These are phyloP conservation scores for Lentinus polychrous DNA, from an alignment of 1,284 basidiomycete genomes.

Conservation along the genomic window DNA sequence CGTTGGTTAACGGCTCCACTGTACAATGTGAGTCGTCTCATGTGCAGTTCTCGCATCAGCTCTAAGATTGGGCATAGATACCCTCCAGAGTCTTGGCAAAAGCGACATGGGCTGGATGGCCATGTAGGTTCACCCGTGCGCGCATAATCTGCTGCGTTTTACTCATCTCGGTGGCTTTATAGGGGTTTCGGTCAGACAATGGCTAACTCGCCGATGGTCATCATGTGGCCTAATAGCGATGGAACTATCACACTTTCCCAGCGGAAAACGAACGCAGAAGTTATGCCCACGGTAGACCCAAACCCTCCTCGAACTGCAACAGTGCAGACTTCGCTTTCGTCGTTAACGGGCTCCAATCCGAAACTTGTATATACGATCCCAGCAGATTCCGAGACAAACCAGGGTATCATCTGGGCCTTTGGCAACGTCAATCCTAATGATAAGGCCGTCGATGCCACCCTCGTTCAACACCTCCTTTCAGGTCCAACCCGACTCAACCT, in stretches of 20 bases:
- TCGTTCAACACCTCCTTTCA: constrained; percentile 28
- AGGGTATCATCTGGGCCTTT: constrained; percentile 34
- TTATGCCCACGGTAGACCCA: constrained; percentile 26
- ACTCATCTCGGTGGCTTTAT: constrained; percentile 2
- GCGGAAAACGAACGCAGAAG: constrained; percentile 23
- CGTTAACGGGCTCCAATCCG: constrained; percentile 16
- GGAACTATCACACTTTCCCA: constrained; percentile 34
- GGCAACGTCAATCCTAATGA: constrained; percentile 25
- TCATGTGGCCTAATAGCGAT: constrained; percentile 36
- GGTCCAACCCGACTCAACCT: constrained; percentile 26
- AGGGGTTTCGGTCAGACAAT: constrained; percentile 28
- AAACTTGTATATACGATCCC: constrained; percentile 16
- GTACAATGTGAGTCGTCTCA: constrained; percentile 7
- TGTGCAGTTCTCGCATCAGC: neutral
- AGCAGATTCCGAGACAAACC: constrained; percentile 12
- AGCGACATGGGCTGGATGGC: constrained; percentile 12
- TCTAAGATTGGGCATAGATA: constrained; percentile 7
- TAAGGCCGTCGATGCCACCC: constrained; percentile 20
- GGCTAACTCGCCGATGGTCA: constrained; percentile 30
- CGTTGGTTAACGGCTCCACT: constrained; percentile 9
- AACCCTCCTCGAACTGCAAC: constrained; percentile 26
- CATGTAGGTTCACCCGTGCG: constrained; percentile 7
- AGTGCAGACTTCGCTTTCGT: constrained; percentile 12
- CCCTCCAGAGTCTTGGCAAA: constrained; percentile 8
- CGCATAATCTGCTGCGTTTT: neutral